These are phyloP conservation scores for Boeremia lycopersici DNA, from an alignment of 2,329 filamentous ascomycete genomes.

Conservation along the genomic window DNA sequence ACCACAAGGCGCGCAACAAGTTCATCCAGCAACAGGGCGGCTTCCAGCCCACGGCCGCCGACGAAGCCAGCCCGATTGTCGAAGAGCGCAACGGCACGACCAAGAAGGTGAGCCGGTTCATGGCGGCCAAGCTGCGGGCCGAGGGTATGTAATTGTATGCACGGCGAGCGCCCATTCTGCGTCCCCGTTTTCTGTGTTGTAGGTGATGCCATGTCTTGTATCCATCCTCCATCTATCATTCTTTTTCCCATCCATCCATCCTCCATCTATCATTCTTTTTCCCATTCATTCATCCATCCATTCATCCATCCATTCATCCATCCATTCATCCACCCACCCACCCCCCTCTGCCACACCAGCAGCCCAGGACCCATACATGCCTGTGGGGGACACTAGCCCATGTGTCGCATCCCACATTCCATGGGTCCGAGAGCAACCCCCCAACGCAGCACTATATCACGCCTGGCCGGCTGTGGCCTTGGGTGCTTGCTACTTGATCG, in stretches of 20 bases:
- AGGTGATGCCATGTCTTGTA: not conserved
- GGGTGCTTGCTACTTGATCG: constrained; percentile 33
- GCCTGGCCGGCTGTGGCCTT: constrained; percentile 35
- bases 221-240: too few species aligned
- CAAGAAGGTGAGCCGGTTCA: constrained; percentile 73
- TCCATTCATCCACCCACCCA: too few species aligned
- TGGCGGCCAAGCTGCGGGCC: constrained; percentile 65
- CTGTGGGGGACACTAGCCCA: constrained; percentile 45
- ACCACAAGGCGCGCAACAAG: constrained; percentile 80
- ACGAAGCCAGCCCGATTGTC: constrained; percentile 68
- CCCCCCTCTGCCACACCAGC: too few species aligned
- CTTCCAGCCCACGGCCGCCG: constrained; percentile 71
- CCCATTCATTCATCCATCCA: too few species aligned
- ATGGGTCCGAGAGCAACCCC: constrained; percentile 42
- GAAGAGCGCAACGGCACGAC: constrained; percentile 67
- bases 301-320: too few species aligned
- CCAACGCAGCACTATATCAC: constrained; percentile 41
- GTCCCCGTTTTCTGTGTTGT: constrained; percentile 2
- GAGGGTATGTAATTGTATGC: constrained; percentile 33
- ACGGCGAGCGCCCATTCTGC: not conserved
- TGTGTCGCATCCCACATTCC: constrained; percentile 47
- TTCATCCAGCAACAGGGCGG: constrained; percentile 85
- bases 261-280: too few species aligned
- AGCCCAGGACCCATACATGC: constrained; percentile 47
- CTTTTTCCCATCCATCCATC: too few species aligned